Conservation (phyloP, 805 yeast species). For the Saturnispora zaruensis region DNA sequence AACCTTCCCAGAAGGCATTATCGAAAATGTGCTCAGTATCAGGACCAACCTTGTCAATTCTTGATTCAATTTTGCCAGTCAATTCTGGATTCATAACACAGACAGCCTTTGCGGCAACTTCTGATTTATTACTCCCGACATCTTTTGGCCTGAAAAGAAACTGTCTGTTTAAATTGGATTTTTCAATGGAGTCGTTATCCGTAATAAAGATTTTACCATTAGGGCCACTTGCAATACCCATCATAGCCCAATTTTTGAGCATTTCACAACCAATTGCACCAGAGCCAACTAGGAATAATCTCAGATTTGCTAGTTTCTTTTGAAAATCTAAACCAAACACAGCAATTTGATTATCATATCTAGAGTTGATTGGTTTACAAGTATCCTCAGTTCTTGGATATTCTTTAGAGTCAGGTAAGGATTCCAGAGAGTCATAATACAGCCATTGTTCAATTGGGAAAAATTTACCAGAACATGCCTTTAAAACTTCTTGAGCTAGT, state of each 20-base stretch:
- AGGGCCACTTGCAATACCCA: slow-evolving; percentile 92
- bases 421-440: slow-evolving; percentile 90
- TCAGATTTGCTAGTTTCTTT: slow-evolving; percentile 61
- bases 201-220: slow-evolving; percentile 78
- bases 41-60: slow-evolving; percentile 82
- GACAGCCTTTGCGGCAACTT: slow-evolving; percentile 83
- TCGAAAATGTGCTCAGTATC: slow-evolving; percentile 85
- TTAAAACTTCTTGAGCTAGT: slow-evolving; percentile 92
- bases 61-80: slow-evolving; percentile 63
- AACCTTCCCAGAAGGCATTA: slow-evolving; percentile 73
- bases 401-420: slow-evolving; percentile 56
- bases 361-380: slow-evolving; percentile 65
- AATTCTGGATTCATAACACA: slow-evolving; percentile 79
- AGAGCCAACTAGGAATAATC: slow-evolving; percentile 87
- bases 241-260: slow-evolving; percentile 95
- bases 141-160: slow-evolving; percentile 90
- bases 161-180: slow-evolving; percentile 93
- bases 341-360: slow-evolving; percentile 94
- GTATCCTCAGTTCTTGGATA: slow-evolving; percentile 61
- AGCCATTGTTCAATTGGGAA: slow-evolving; percentile 88
- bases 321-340: slow-evolving; percentile 81
- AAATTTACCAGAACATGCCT: slow-evolving; percentile 92
- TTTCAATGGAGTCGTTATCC: slow-evolving; percentile 92
- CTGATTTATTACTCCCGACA: slow-evolving; percentile 87
- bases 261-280: slow-evolving; percentile 99